Conservation (phyloP, 768 basidiomycete genomes). For the Boletus pseudo-olivaceus region DNA sequence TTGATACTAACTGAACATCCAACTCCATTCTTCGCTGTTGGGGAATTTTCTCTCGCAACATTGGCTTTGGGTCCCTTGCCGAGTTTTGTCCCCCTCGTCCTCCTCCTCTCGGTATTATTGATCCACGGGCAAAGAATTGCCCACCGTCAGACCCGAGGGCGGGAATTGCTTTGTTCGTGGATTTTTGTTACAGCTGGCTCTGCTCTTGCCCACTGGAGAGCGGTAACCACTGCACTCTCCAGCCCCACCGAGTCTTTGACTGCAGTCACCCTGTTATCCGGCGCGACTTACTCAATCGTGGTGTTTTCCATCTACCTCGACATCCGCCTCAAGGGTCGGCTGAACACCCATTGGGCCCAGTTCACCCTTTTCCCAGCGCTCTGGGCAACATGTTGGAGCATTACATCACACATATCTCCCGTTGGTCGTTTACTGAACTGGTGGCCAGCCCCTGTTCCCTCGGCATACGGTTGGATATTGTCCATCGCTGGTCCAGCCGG, state of each 20-base stretch:
- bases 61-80: slow-evolving; percentile 31
- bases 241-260: slow-evolving; percentile 46
- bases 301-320: slow-evolving; percentile 40
- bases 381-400: slow-evolving; percentile 64
- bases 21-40: slow-evolving; percentile 20
- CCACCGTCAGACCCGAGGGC: slow-evolving; percentile 25
- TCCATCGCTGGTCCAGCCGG: slow-evolving; percentile 54
- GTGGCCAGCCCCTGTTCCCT: slow-evolving; percentile 49
- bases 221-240: slow-evolving; percentile 55
- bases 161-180: slow-evolving; percentile 34
- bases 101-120: slow-evolving; percentile 24
- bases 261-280: slow-evolving; percentile 41
- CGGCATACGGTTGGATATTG: slow-evolving; percentile 63
- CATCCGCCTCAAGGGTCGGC: slow-evolving; percentile 30
- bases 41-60: slow-evolving; percentile 21
- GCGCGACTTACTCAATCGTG: slow-evolving; percentile 42
- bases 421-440: slow-evolving; percentile 71
- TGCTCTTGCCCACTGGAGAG: slow-evolving; percentile 38
- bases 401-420: slow-evolving; percentile 53
- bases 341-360: slow-evolving; percentile 39
- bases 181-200: slow-evolving; percentile 39
- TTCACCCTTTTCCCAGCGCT: slow-evolving; percentile 61
- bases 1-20: slow-evolving; percentile 26
- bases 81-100: slow-evolving; percentile 32
- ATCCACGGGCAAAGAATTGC: slow-evolving; percentile 33